Base-by-base conservation (phyloP, 1,139 yeast genomes). In the Waltiozyma sp. region DNA sequence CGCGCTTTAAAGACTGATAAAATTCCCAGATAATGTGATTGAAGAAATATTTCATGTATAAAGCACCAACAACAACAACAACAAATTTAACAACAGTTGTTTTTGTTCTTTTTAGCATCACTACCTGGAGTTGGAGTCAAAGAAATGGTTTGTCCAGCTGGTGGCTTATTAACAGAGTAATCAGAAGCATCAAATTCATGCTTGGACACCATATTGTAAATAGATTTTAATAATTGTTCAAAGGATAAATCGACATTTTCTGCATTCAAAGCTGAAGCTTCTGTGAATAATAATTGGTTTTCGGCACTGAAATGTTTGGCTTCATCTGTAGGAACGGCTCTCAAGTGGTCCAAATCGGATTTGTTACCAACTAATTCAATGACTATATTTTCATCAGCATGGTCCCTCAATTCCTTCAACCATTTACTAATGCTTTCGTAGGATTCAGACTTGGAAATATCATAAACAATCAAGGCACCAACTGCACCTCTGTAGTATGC, bases 401-500 rank as follows among this genome's bases (percentile, higher is more conserved):
- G 95, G 59, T 89, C 97, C 59, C 88, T 85, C 63, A 91, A 74
- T 65, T 91, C 98, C 60, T 84, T 85, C 59, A 91, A 73, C 98
- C 98, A 91, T 63, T 95, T 80, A 46, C 88, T 79, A 47, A 91
- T 95, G 55, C 87, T 83, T 65, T 91, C 98, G 65, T 89, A 91
- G 44, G 91, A 77, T 62, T 84, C 93, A 31, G 94, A 83, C 65
- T 89, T 89, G 48, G 96, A 80, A 60, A 91, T 89, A 66, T 91
- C 98, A 65, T 91, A 91, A 52, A 91, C 95, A 49, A 91, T 82
- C 56, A 91, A 72, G 2, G 98, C 98, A 43, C 98, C 98, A 41
- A 89, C 95, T 1, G 98, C 98, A 40, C 98, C 98, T 61, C 98
- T 75, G 64, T 91, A 91, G 68, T 91, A 91, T 14, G 97, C 98